Evolutionary conservation across 179 eudicot species (phyloP), one percentile per base, ranked within the genome.

Genomic region (Silene coronaria): DNA sequence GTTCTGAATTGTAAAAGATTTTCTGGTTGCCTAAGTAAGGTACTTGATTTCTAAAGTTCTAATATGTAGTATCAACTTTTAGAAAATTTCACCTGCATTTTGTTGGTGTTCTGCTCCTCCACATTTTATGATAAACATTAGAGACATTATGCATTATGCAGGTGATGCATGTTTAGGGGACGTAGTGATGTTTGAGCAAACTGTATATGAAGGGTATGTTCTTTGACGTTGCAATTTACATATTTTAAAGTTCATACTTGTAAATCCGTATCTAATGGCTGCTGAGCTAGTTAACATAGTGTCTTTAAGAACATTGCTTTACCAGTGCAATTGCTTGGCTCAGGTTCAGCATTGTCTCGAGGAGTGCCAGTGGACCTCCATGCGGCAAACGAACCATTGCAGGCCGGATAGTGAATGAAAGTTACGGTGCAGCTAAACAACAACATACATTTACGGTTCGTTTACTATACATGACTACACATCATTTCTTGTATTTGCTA

Each of bases 121-220:
- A 42, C 1, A 16, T 51, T 23, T 38, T 12, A 10, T 65, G 62
- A 12, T 6, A 53, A 11, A 68, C 67, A 51, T 19, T 9, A 59
- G 67, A 27, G 84, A 59, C 66, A 19, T 74, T 70, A 19, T 81
- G 63, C 66, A 19, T 74, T 70, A 19, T 81, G 86, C 89, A 92
- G 97, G 97, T 76, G 97, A 92, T 86, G 93, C 96, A n/a, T 92
- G 96, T 85, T 88, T 73, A 60, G 96, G 97, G 22, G 97, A 92
- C 73, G 70, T 89, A 66, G 94, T 92, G 28, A 78, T 91, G 88
- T 92, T 91, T 77, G 90, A 89, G 76, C 97, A 92, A 73, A 92
- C 86, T 69, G 94, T 92, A 34, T 92, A 88, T 78, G 93, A 88
- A 78, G 85, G 84, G 97, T 90, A 85, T 81, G 82, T 55, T 26